Evolutionary conservation across 495 filamentous ascomycete species (phyloP).

Genomic region (Aspergillus carlsbadensis): DNA sequence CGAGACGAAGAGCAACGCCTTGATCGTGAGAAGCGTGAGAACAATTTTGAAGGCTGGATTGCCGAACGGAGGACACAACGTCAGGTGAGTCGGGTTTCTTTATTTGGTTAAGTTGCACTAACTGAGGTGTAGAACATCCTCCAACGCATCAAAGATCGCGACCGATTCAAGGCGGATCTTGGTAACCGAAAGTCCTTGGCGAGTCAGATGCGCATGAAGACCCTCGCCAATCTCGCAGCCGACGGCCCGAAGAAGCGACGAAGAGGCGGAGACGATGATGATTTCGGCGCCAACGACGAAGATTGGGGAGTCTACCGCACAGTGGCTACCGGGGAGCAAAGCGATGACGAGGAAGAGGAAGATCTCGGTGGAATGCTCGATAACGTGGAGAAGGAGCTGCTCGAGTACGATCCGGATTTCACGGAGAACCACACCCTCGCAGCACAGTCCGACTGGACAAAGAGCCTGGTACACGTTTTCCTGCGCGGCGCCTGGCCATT

Average conservation of each 20-base stretch:
- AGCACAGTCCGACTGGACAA: slow-evolving; percentile 91
- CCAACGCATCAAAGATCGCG: slow-evolving; percentile 86
- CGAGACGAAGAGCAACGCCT: slow-evolving; percentile 76
- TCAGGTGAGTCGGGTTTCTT: slow-evolving; percentile 42
- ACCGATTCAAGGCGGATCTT: slow-evolving; percentile 85
- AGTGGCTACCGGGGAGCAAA: slow-evolving; percentile 74
- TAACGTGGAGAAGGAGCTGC: slow-evolving; percentile 75
- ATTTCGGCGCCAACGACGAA: slow-evolving; percentile 94
- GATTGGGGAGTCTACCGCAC: slow-evolving; percentile 96
- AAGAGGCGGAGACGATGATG: slow-evolving; percentile 77
- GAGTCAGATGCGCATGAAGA: slow-evolving; percentile 96
- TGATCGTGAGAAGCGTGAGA: slow-evolving; percentile 80
- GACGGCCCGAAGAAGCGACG: slow-evolving; percentile 86
- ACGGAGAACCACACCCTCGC: slow-evolving; percentile 87
- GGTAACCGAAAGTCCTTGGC: slow-evolving; percentile 95
- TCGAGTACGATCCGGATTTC: slow-evolving; percentile 83
- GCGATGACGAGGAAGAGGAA: slow-evolving; percentile 83
- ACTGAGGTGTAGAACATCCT: slow-evolving; percentile 52
- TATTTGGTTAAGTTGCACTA: background rate
- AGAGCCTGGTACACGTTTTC: slow-evolving; percentile 85
- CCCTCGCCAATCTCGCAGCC: slow-evolving; percentile 91
- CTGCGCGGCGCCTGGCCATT: slow-evolving; percentile 82
- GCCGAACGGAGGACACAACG: slow-evolving; percentile 73
- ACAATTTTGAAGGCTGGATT: slow-evolving; percentile 85
- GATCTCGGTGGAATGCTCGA: slow-evolving; percentile 73